Conservation (phyloP, 192 early-diverging fungal genomes). For the Backusella tuberculispora region DNA sequence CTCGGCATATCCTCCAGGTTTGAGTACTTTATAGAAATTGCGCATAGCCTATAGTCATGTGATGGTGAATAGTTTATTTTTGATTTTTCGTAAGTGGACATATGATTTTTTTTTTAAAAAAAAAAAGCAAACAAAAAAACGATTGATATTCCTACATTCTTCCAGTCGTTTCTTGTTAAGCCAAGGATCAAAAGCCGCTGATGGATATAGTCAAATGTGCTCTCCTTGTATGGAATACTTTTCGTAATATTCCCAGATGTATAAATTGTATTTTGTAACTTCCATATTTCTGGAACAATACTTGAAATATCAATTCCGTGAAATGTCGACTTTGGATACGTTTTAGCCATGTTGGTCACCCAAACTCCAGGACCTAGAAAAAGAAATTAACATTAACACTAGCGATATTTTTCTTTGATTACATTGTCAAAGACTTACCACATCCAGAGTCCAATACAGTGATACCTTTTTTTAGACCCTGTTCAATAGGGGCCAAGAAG, state of each 20-base stretch:
- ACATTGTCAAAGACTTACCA: not conserved
- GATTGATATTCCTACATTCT: not conserved
- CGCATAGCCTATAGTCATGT: slow-evolving; percentile 18
- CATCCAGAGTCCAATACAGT: slow-evolving; percentile 38
- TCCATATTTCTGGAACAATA: slow-evolving; percentile 33
- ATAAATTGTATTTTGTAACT: slow-evolving; percentile 26
- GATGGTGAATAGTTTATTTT: too few relatives aligned
- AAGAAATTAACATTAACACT: not conserved
- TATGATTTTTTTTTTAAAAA: not conserved
- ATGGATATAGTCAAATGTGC: slow-evolving; percentile 39
- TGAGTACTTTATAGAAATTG: slow-evolving; percentile 28
- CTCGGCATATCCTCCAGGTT: slow-evolving; percentile 40
- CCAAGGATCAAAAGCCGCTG: slow-evolving; percentile 31
- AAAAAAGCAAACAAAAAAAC: not conserved
- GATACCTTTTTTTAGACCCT: slow-evolving; percentile 23
- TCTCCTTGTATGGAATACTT: slow-evolving; percentile 33
- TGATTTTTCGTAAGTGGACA: too few relatives aligned
- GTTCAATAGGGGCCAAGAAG: slow-evolving; percentile 23
- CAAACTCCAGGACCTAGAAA: slow-evolving; percentile 35
- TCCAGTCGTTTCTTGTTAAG: slow-evolving; percentile 35
- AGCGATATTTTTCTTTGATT: not conserved
- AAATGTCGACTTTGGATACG: slow-evolving; percentile 47
- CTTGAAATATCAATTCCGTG: slow-evolving; percentile 52
- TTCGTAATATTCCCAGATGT: slow-evolving; percentile 23
- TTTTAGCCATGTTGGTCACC: slow-evolving; percentile 52